phyloP scores from a whole-genome alignment of 2,329 filamentous ascomycete species.

The Lachnum nothofagi region DNA sequence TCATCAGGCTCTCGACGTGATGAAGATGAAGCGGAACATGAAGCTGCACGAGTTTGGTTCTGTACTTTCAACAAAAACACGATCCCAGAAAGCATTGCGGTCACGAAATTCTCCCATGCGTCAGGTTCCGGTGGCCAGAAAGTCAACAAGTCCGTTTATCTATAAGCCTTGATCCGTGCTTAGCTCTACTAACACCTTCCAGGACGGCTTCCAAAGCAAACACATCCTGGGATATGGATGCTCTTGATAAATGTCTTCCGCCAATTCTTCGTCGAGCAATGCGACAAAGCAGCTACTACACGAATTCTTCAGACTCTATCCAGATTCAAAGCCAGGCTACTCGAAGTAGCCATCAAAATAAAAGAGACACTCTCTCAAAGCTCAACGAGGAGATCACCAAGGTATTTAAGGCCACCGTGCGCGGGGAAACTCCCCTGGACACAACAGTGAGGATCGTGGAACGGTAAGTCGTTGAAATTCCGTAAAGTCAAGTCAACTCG shows the following conservation, averaged over 20 bases:
- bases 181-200: slow-evolving; percentile 4
- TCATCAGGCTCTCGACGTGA: slow-evolving; percentile 16
- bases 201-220: slow-evolving; percentile 34
- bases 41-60: slow-evolving; percentile 30
- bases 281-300: slow-evolving; percentile 27
- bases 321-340: slow-evolving; percentile 29
- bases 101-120: slow-evolving; percentile 26
- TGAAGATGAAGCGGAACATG: slow-evolving; percentile 21
- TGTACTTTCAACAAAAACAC: slow-evolving; percentile 21
- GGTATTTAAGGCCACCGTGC: slow-evolving; percentile 27
- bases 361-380: slow-evolving; percentile 25
- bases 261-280: slow-evolving; percentile 26
- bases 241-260: slow-evolving; percentile 24
- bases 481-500: neutral
- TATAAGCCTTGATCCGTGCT: neutral
- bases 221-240: slow-evolving; percentile 27
- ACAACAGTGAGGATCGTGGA: slow-evolving; percentile 48
- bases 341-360: slow-evolving; percentile 28
- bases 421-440: slow-evolving; percentile 40
- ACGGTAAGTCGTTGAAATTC: slow-evolving; percentile 25
- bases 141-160: slow-evolving; percentile 30
- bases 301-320: slow-evolving; percentile 26
- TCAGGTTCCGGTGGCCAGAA: slow-evolving; percentile 33
- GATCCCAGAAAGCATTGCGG: slow-evolving; percentile 25
- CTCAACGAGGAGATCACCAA: slow-evolving; percentile 27